Conservation (phyloP, 2,329 filamentous ascomycete species). For the Colletotrichum tamarilloi region DNA sequence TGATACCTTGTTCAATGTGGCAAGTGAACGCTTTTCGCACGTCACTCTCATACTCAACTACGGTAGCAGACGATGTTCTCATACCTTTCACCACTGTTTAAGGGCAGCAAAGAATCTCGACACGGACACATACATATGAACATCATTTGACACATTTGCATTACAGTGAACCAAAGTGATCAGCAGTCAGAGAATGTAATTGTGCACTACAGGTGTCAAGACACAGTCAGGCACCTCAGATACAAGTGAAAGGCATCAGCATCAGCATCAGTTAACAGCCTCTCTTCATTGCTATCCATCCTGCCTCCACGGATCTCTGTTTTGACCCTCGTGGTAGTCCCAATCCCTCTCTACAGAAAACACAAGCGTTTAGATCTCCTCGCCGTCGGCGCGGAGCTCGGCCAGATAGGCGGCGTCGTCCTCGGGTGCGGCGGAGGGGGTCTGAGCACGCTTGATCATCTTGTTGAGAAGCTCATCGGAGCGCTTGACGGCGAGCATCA, state of each 20-base stretch:
- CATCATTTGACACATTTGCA: too few relatives aligned
- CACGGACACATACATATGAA: too few relatives aligned
- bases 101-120: too few relatives aligned
- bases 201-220: constrained; percentile 24
- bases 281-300: constrained; percentile 8
- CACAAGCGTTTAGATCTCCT: constrained; percentile 35
- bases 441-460: constrained; percentile 39
- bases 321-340: not conserved
- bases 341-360: not conserved
- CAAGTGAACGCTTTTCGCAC: too few relatives aligned
- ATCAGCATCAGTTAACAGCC: constrained; percentile 25
- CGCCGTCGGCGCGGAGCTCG: constrained; percentile 37
- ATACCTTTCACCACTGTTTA: too few relatives aligned
- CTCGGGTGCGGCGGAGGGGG: constrained; percentile 29
- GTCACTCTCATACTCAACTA: too few relatives aligned
- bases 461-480: constrained; percentile 36
- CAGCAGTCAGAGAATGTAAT: constrained; percentile 25
- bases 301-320: not conserved
- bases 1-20: too few relatives aligned
- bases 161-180: too few relatives aligned
- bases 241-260: constrained; percentile 11
- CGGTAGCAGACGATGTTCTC: too few relatives aligned
- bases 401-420: constrained; percentile 36
- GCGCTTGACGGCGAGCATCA: constrained; percentile 42
- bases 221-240: constrained; percentile 23